Evolutionary conservation across 352 stramenopile genomes (phyloP), one percentile per base, ranked within the genome.

Genomic region (Globisporangium camurandrum): DNA sequence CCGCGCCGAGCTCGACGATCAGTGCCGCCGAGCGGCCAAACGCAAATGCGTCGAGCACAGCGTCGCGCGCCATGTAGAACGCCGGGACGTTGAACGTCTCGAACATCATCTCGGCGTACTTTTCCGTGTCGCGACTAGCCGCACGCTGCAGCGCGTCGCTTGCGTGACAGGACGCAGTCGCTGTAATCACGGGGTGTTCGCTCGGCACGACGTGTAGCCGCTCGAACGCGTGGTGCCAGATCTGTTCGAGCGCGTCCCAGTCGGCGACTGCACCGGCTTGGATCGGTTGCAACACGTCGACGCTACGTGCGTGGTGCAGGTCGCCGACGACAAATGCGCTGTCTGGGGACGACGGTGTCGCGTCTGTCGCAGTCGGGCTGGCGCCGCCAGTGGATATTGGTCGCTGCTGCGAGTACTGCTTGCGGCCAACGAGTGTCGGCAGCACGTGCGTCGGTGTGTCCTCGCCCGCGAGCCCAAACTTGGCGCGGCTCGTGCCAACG

Each of bases 391-490:
- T 44, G 16, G 62, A 27, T 39, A 46, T 4, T n/a, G 46, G 48
- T 24, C 19, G 43, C 0, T 39, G 10, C 28, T 50, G 28, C 30
- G 37, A 14, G 12, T 22, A 31, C 3, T 63, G 59, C 7, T 65
- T 63, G 30, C 48, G 54, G 2, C 75, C 83, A 20, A 93, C 75
- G 26, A 71, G 56, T 1, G 86, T 96, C 5, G 88, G 78, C 7
- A 95, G 38, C 24, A 96, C 85, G 42, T 95, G 58, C 56, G 95
- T 92, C 22, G 94, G 94, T 51, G 85, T 94, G 69, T 98, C 94
- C 53, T 98, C 93, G 7, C 94, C 94, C 12, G 93, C 92, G 54
- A 98, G 93, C 22, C 94, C 94, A 67, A 98, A 98, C 54, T 96
- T 97, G 64, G 84, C 90, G 36, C 77, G 75, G 47, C 85, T 76